These are phyloP conservation scores for Neohortaea acidophila DNA, from an alignment of 495 filamentous ascomycete species.

Conservation along the genomic window DNA sequence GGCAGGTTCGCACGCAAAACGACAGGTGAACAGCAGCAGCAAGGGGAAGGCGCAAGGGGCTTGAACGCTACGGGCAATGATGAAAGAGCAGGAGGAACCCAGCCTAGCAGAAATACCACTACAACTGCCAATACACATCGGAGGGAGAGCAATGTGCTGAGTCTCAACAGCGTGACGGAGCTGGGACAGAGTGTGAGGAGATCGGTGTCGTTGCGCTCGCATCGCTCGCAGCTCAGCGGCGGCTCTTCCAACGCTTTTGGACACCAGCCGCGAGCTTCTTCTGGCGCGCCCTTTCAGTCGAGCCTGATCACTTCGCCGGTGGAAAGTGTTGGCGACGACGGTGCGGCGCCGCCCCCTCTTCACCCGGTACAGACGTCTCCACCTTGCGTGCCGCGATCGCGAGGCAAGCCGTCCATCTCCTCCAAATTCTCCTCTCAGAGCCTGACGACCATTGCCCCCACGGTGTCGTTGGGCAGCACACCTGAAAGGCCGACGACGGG, in stretches of 20 bases:
- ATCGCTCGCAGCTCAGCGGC: conserved; percentile 10
- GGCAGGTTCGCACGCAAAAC: conserved; percentile 5
- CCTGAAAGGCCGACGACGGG: too few relatives aligned
- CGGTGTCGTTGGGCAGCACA: too few relatives aligned
- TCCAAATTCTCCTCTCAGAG: too few relatives aligned
- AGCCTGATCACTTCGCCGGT: conserved; percentile 6
- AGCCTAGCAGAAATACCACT: not conserved
- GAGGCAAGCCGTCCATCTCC: conserved; percentile 13
- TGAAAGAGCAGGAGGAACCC: conserved; percentile 2
- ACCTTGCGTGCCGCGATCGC: conserved; percentile 1
- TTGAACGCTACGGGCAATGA: too few relatives aligned
- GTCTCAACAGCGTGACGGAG: conserved; percentile 14
- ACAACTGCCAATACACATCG: conserved; percentile 6
- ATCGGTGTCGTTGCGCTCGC: conserved; percentile 18
- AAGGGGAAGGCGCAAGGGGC: too few relatives aligned
- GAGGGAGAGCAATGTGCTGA: conserved; percentile 14
- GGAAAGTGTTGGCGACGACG: too few relatives aligned
- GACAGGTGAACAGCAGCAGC: too few relatives aligned
- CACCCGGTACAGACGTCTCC: conserved; percentile 1
- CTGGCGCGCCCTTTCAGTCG: conserved; percentile 11
- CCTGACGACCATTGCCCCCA: too few relatives aligned
- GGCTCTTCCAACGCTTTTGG: conserved; percentile 5
- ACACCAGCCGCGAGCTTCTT: conserved; percentile 10
- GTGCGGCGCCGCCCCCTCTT: not conserved
- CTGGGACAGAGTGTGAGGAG: conserved; percentile 15